Evolutionary conservation across 164 flowering plant species (phyloP).

Genomic region (Berberis vulgaris): DNA sequence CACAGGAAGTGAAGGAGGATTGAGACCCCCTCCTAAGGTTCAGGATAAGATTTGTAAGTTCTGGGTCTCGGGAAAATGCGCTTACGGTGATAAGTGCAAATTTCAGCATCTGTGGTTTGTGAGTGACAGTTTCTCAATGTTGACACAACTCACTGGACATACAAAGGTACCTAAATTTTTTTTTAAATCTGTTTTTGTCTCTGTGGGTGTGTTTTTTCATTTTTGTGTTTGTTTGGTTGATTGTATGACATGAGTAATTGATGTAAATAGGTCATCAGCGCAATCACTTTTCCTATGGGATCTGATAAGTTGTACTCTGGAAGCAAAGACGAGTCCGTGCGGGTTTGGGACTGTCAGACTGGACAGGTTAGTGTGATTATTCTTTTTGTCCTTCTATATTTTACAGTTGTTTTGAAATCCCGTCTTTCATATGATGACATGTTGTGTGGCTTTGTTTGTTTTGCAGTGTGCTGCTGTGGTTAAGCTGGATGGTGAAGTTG

Average conservation of each 20-base stretch:
- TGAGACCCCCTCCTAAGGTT: conserved; percentile 21
- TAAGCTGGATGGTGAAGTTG: conserved; percentile 74
- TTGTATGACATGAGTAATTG: conserved; percentile 2
- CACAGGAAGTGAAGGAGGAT: conserved; percentile 7
- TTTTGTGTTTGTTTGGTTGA: background rate
- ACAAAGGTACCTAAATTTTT: conserved; percentile 41
- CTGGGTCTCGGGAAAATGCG: conserved; percentile 72
- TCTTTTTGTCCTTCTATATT: background rate
- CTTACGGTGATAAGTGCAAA: conserved; percentile 57
- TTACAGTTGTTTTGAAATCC: background rate
- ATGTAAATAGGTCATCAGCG: conserved; percentile 52
- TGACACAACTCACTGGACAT: conserved; percentile 83
- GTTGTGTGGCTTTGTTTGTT: conserved; percentile 2
- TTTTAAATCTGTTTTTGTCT: background rate
- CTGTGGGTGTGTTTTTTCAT: background rate
- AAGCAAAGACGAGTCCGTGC: conserved; percentile 60
- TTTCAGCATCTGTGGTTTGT: conserved; percentile 67
- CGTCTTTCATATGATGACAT: background rate
- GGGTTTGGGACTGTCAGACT: conserved; percentile 79
- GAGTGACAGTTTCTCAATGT: conserved; percentile 51
- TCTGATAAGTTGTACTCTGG: conserved; percentile 75
- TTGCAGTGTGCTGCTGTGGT: conserved; percentile 56
- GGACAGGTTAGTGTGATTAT: conserved; percentile 58
- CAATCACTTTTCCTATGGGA: conserved; percentile 70
- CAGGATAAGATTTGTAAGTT: conserved; percentile 48